Evolutionary conservation across 768 basidiomycete genomes (phyloP).

Genomic region (Collybia sordida): DNA sequence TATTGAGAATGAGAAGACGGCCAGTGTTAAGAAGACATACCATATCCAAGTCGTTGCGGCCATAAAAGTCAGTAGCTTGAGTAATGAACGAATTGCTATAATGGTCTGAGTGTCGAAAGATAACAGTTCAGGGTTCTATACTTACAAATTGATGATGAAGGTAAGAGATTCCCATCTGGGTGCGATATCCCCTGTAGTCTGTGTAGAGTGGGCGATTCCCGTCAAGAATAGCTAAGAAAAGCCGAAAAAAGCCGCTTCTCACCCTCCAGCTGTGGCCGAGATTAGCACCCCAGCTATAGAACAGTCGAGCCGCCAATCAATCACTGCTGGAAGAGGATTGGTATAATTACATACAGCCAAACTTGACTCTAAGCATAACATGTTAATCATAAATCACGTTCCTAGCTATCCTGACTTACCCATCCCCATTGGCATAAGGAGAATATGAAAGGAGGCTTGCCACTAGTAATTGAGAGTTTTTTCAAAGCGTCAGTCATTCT

Average conservation of each 20-base stretch:
- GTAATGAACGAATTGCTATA: conserved; percentile 66
- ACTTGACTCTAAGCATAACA: no score
- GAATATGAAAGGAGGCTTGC: conserved; percentile 50
- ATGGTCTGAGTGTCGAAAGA: background rate
- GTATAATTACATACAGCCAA: no score
- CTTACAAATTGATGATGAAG: conserved; percentile 58
- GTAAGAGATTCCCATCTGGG: conserved; percentile 56
- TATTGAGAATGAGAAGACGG: background rate
- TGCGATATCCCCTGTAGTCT: conserved; percentile 55
- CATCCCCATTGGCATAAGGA: conserved; percentile 69
- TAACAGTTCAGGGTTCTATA: background rate
- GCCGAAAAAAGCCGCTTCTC: conserved; percentile 7
- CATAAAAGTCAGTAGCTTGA: conserved; percentile 62
- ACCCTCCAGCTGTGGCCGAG: conserved; percentile 75
- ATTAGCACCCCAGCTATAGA: conserved; percentile 18
- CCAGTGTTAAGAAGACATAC: conserved; percentile 28
- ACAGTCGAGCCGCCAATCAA: no score
- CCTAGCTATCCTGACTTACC: conserved; percentile 46
- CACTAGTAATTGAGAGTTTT: conserved; percentile 41
- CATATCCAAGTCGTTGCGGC: conserved; percentile 70
- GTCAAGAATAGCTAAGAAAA: background rate
- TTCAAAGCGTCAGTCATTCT: conserved; percentile 62
- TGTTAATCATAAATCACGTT: no score
- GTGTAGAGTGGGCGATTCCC: background rate
- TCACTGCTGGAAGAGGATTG: no score